Conservation (phyloP, 75 land plant genomes). For the Gnetum montanum region DNA sequence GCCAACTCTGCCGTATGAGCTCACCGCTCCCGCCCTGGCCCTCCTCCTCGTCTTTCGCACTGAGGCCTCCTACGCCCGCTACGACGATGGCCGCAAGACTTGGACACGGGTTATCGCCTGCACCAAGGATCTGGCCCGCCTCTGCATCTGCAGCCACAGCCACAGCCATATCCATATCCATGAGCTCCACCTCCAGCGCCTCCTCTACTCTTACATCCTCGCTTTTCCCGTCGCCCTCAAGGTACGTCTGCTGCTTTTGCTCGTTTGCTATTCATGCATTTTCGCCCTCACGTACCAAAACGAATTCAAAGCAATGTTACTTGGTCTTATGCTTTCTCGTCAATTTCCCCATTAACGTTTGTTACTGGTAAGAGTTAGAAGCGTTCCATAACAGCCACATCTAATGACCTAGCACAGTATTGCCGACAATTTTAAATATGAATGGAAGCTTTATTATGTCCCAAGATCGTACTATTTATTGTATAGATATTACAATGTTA, state of each 20-base stretch:
- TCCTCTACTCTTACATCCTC: slow-evolving; percentile 26
- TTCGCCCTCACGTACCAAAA: not conserved
- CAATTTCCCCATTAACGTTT: not conserved
- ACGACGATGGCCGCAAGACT: slow-evolving; percentile 45
- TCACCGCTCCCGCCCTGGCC: slow-evolving; percentile 42
- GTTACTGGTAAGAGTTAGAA: not conserved
- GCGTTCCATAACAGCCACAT: too few relatives aligned
- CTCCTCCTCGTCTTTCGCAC: slow-evolving; percentile 40
- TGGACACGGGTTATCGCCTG: slow-evolving; percentile 40
- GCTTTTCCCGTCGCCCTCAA: slow-evolving; percentile 43
- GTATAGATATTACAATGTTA: too few relatives aligned
- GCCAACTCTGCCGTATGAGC: slow-evolving; percentile 30
- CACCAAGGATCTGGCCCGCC: slow-evolving; percentile 41
- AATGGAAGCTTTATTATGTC: too few relatives aligned
- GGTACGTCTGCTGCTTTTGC: too few relatives aligned
- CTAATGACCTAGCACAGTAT: too few relatives aligned
- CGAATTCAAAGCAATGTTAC: not conserved
- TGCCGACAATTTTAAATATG: too few relatives aligned
- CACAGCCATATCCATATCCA: slow-evolving; percentile 12
- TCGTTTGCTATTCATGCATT: not conserved
- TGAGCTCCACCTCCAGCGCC: slow-evolving; percentile 3
- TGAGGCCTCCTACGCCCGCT: slow-evolving; percentile 45
- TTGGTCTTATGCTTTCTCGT: not conserved
- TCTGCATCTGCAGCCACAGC: too few relatives aligned
- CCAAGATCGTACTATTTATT: too few relatives aligned